Evolutionary conservation across 2,329 filamentous ascomycete species (phyloP).

Genomic region (Aureobasidium sp.): DNA sequence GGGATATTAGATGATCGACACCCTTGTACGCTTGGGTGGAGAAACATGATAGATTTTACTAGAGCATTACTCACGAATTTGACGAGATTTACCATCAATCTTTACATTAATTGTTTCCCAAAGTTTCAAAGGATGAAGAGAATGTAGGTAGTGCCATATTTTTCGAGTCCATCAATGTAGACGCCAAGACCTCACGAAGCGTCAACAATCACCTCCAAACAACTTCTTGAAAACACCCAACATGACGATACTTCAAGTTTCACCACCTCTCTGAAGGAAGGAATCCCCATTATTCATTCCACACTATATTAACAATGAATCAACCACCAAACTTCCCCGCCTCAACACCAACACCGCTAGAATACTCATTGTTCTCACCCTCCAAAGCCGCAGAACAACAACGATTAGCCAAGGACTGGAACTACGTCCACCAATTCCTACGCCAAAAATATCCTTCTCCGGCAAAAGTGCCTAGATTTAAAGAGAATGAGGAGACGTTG

Average conservation of each 20-base stretch:
- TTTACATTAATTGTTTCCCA: too few relatives aligned
- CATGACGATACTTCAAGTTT: too few relatives aligned
- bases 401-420: constrained; percentile 84
- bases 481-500: constrained; percentile 80
- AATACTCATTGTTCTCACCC: constrained; percentile 49
- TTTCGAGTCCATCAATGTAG: too few relatives aligned
- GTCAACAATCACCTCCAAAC: too few relatives aligned
- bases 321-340: neutral
- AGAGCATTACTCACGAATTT: neutral
- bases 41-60: neutral
- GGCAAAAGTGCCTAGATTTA: constrained; percentile 62
- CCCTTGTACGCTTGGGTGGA: neutral
- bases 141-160: too few relatives aligned
- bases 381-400: constrained; percentile 66
- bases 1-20: neutral
- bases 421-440: constrained; percentile 79
- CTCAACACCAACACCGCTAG: constrained; percentile 19
- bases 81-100: neutral
- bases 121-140: too few relatives aligned
- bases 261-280: too few relatives aligned
- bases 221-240: too few relatives aligned
- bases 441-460: constrained; percentile 56
- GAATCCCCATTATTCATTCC: too few relatives aligned
- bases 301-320: neutral
- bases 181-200: too few relatives aligned